Evolutionary conservation across 352 stramenopile species (phyloP).

Genomic region (Elongisporangium senticosum): DNA sequence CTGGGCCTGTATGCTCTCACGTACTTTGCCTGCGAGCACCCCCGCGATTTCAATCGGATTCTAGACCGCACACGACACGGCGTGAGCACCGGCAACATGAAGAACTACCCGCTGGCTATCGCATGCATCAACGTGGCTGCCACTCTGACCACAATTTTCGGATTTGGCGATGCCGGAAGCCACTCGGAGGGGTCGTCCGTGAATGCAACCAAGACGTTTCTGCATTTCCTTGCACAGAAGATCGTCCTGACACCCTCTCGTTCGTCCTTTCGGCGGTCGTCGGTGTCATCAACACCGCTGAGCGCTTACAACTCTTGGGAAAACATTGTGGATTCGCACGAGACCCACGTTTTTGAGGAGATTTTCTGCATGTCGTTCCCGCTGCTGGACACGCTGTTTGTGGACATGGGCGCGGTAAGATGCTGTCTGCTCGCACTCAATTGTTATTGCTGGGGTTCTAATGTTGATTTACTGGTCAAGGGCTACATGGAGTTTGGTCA

Average conservation of each 20-base stretch:
- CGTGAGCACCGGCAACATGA: slow-evolving; percentile 85
- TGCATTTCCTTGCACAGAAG: slow-evolving; percentile 56
- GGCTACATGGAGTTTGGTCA: slow-evolving; percentile 89
- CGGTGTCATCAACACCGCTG: slow-evolving; percentile 19
- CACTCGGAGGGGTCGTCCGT: slow-evolving; percentile 63
- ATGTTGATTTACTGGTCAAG: slow-evolving; percentile 23
- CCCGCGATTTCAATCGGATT: slow-evolving; percentile 62
- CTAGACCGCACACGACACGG: slow-evolving; percentile 69
- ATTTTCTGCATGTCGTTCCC: slow-evolving; percentile 83
- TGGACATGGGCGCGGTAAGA: slow-evolving; percentile 83
- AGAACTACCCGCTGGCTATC: slow-evolving; percentile 85
- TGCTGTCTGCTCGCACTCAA: background rate
- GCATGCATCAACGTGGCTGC: slow-evolving; percentile 81
- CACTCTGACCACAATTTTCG: slow-evolving; percentile 69
- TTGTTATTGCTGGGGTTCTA: background rate
- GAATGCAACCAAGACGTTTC: slow-evolving; percentile 75
- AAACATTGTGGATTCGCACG: slow-evolving; percentile 55
- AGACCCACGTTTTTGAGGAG: slow-evolving; percentile 83
- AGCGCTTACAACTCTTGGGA: slow-evolving; percentile 64
- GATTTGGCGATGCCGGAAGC: slow-evolving; percentile 71
- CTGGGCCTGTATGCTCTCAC: slow-evolving; percentile 82
- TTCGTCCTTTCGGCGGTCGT: slow-evolving; percentile 18
- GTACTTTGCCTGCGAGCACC: slow-evolving; percentile 67
- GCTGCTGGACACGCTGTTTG: slow-evolving; percentile 76
- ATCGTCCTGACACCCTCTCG: slow-evolving; percentile 20